phyloP scores from a whole-genome alignment of 75 land plant genomes.

The Sequoiadendron giganteum region DNA sequence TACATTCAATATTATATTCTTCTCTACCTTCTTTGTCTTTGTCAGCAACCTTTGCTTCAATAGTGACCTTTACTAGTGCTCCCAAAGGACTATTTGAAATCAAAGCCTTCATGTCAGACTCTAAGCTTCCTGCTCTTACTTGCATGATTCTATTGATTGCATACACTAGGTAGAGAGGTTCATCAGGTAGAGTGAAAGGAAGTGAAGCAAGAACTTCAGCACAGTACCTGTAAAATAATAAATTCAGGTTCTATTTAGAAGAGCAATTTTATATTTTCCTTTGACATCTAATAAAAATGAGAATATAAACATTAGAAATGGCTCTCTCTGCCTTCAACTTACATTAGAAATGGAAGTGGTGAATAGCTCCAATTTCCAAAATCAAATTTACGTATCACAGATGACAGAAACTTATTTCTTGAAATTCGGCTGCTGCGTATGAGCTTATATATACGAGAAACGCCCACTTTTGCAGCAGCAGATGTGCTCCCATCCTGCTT shows the following conservation, averaged over 20 bases:
- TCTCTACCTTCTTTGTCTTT: slow-evolving; percentile 21
- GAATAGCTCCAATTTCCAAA: slow-evolving; percentile 45
- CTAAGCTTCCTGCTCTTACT: slow-evolving; percentile 91
- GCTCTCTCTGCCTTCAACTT: slow-evolving; percentile 24
- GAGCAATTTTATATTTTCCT: background rate
- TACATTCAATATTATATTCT: slow-evolving; percentile 28
- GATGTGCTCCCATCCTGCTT: slow-evolving; percentile 42
- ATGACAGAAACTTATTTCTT: slow-evolving; percentile 91
- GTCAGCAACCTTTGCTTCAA: slow-evolving; percentile 42
- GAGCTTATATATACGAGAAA: slow-evolving; percentile 89
- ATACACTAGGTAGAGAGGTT: slow-evolving; percentile 90
- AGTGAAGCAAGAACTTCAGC: slow-evolving; percentile 85
- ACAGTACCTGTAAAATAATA: slow-evolving; percentile 70
- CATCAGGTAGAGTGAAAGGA: slow-evolving; percentile 91
- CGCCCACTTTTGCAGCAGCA: slow-evolving; percentile 70
- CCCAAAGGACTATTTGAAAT: slow-evolving; percentile 46
- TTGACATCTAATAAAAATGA: background rate
- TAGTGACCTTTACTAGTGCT: slow-evolving; percentile 22
- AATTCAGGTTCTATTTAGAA: slow-evolving; percentile 1
- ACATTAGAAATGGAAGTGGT: slow-evolving; percentile 80
- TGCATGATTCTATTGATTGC: slow-evolving; percentile 91
- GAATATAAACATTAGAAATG: background rate
- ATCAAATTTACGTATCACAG: slow-evolving; percentile 92
- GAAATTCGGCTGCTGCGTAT: slow-evolving; percentile 82
- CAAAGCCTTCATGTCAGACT: slow-evolving; percentile 74